Evolutionary conservation across 148 eudicot genomes (phyloP), one percentile per base, ranked within the genome.

Genomic region (Vaccinium myrtillus): DNA sequence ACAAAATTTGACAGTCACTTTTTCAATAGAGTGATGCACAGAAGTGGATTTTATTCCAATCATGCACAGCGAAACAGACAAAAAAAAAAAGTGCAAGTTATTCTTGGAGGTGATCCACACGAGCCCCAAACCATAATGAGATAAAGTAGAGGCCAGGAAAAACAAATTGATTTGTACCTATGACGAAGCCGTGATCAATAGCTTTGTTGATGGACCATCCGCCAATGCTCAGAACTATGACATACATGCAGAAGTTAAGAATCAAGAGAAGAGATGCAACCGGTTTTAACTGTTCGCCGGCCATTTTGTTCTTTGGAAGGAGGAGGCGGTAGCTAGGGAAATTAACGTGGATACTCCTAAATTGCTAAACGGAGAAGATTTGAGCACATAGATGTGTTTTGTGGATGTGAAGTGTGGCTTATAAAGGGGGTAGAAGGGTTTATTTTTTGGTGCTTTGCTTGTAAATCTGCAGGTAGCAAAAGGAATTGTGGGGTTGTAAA

Each of bases 231-330:
- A 93, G 79, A 85, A 96, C 83, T 13, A 94, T 84, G 14, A 90
- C 93, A 83, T 85, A 96, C 99, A 96, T 96, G 87, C 93, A 92
- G 85, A 96, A 96, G 83, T 96, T 96, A 77, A 96, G 98, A 70
- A 87, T 61, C 89, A 96, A 75, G 85, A 96, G 95, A 76, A 91
- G 53, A 5, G 51, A 5, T 19, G 82, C 82, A 9, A 79, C 27
- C 1, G 67, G 82, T 23, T 79, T 79, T 27, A 79, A 30, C 70
- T 79, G 67, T 36, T n/a, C 18, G 9, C 48, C 58, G 8, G 9
- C 80, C 80, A 77, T 77, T 48, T 2, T 46, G 8, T 19, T 23
- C 25, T 32, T 25, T 15, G 69, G 27, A 4, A 18, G 53, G 14
- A 8, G 30, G 32, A 8, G 30, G 67, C 2, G 46, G 46, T 43